Evolutionary conservation across 225 moss, liverwort and hornwort genomes (phyloP).

Genomic region (Rhytidiadelphus loreus): DNA sequence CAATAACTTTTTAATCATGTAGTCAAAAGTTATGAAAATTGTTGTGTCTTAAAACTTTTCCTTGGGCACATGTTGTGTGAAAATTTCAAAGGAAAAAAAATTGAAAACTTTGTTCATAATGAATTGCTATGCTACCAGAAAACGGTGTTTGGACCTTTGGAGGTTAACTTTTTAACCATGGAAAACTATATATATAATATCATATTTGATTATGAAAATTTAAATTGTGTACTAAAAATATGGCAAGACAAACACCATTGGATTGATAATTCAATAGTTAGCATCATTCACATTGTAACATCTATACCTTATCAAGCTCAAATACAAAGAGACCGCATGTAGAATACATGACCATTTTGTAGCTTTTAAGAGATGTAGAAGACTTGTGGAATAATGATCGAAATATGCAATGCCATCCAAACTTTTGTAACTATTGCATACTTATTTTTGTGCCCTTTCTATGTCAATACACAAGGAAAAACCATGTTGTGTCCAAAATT

Average conservation of each 20-base stretch:
- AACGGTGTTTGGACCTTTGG: too few relatives aligned
- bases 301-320: neutral
- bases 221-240: neutral
- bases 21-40: too few relatives aligned
- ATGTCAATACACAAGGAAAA: neutral
- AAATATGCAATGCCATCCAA: accelerated
- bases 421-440: neutral
- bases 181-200: neutral
- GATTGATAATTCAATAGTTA: neutral
- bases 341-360: neutral
- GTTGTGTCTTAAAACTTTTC: too few relatives aligned
- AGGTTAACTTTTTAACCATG: too few relatives aligned
- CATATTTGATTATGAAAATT: neutral
- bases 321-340: accelerated
- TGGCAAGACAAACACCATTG: too few relatives aligned
- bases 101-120: too few relatives aligned
- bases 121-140: too few relatives aligned
- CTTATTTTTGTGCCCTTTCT: neutral
- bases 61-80: too few relatives aligned
- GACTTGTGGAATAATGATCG: neutral
- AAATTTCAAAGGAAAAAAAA: too few relatives aligned
- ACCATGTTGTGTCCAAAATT: too few relatives aligned
- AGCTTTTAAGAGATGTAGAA: neutral
- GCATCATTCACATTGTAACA: neutral
- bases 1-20: too few relatives aligned